Conservation (phyloP, 1,139 yeast genomes). For the Protomyces arabidopsidicola region DNA sequence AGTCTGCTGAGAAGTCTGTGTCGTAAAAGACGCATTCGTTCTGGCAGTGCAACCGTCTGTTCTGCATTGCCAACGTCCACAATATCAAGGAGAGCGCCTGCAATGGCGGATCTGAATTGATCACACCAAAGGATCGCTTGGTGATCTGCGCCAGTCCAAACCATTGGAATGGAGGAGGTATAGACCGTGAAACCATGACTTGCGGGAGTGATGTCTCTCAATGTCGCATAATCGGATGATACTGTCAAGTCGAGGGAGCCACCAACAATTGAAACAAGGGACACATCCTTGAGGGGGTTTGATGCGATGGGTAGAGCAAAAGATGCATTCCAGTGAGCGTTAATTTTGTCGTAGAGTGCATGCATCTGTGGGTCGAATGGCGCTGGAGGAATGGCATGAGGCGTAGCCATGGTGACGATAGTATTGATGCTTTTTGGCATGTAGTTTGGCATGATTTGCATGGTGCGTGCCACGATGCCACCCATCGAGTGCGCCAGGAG, state of each 20-base stretch:
- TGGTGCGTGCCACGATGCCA: constrained; percentile 80
- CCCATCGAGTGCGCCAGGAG: constrained; percentile 96
- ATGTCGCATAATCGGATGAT: constrained; percentile 88
- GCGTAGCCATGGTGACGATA: constrained; percentile 81
- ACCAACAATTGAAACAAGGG: constrained; percentile 74
- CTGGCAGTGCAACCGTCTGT: constrained; percentile 47
- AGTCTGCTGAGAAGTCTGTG: constrained; percentile 45
- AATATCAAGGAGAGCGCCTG: constrained; percentile 56
- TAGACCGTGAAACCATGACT: constrained; percentile 77
- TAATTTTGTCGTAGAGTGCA: constrained; percentile 66
- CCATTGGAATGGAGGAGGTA: constrained; percentile 80
- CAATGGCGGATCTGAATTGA: constrained; percentile 66
- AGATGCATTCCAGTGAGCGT: constrained; percentile 74
- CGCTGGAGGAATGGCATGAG: constrained; percentile 91
- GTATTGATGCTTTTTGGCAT: constrained; percentile 68
- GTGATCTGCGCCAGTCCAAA: constrained; percentile 95
- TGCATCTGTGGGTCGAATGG: constrained; percentile 88
- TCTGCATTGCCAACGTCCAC: constrained; percentile 37
- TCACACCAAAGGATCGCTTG: constrained; percentile 97
- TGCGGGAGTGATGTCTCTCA: constrained; percentile 67
- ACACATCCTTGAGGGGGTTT: constrained; percentile 39
- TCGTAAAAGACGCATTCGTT: constrained; percentile 58
- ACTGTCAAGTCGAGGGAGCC: constrained; percentile 73
- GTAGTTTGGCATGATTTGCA: constrained; percentile 76
- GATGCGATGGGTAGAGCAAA: constrained; percentile 38